Evolutionary conservation across 306 rosid genomes (phyloP).

Genomic region (Malus asiatica): DNA sequence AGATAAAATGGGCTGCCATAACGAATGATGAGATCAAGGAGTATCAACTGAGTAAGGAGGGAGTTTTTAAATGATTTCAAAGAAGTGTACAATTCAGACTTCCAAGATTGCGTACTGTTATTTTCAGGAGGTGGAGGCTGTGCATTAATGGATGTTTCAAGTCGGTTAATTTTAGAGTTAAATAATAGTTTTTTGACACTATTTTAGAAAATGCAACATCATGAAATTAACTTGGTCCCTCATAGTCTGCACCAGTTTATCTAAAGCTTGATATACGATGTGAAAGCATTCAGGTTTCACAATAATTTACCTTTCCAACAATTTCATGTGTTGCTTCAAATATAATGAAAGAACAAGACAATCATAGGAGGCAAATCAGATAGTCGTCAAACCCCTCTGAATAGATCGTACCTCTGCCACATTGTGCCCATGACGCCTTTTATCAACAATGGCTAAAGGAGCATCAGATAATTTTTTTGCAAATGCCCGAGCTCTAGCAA

Average conservation of each 20-base stretch:
- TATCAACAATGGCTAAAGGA: slow-evolving; percentile 96
- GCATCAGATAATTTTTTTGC: slow-evolving; percentile 97
- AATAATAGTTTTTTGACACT: not conserved
- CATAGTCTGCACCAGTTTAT: not conserved
- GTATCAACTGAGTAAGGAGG: not conserved
- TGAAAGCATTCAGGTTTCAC: not conserved
- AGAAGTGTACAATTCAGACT: not conserved
- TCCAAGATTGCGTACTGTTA: not conserved
- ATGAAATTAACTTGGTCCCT: not conserved
- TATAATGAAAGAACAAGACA: not conserved
- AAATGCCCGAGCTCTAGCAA: slow-evolving; percentile 96
- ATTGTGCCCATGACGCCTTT: slow-evolving; percentile 92
- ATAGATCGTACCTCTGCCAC: slow-evolving; percentile 64
- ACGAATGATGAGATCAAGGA: not conserved
- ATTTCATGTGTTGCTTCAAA: not conserved
- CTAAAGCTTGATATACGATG: not conserved
- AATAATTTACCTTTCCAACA: not conserved
- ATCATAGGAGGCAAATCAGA: not conserved
- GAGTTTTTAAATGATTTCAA: not conserved
- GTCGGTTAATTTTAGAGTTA: not conserved
- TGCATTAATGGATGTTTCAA: not conserved
- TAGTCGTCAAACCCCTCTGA: not conserved
- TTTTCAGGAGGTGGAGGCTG: not conserved
- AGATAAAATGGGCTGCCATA: not conserved
- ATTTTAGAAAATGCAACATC: not conserved